Base-by-base conservation (phyloP, 2,329 filamentous ascomycete genomes). In the Lomentospora prolificans region DNA sequence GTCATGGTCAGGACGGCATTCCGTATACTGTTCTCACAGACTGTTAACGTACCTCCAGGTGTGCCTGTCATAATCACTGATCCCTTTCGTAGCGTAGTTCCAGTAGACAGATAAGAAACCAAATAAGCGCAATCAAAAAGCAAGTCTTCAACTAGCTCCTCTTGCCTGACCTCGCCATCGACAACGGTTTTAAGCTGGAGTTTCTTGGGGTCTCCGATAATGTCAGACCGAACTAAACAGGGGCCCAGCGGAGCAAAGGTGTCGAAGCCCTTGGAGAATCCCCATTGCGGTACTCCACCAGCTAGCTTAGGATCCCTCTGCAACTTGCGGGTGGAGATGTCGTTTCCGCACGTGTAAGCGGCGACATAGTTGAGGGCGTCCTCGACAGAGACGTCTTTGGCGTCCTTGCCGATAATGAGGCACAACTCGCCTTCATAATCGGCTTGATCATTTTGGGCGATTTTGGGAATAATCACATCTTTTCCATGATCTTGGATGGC, bases 401-500 rank as follows among this genome's bases (percentile, higher is more conserved):
- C 85, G 58, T 78, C 72, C 67, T 83, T 85, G 17, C 86, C 86
- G 59, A 91, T 89, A 5, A 91, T 74, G 33, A 82, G 75, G 12
- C 90, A n/a, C 6, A 92, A 76, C 70, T 92, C 88, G 66, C 86
- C 89, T 70, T 92, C 88, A 68, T 90, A 91, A 69, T 91, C 88
- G 2, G 72, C 71, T 59, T 76, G 66, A 14, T 68, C 69, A 58
- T 77, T 69, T 59, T 79, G 76, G 0, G 72, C 72, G 50, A 78
- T 70, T 56, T 72, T 72, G 6, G 76, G 77, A 24, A 80, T 71
- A 0, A 71, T 61, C 0, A 80, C 72, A 5, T 65, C 59, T 0
- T 61, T 65, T 2, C 59, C 70, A 55, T 65, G 72, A 58, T 65
- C 71, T 3, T 62, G 60, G 41, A 74, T 68, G 54, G 65, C 72